These are phyloP conservation scores for Globisporangium nodosum DNA, from an alignment of 352 stramenopile species.

Conservation along the genomic window DNA sequence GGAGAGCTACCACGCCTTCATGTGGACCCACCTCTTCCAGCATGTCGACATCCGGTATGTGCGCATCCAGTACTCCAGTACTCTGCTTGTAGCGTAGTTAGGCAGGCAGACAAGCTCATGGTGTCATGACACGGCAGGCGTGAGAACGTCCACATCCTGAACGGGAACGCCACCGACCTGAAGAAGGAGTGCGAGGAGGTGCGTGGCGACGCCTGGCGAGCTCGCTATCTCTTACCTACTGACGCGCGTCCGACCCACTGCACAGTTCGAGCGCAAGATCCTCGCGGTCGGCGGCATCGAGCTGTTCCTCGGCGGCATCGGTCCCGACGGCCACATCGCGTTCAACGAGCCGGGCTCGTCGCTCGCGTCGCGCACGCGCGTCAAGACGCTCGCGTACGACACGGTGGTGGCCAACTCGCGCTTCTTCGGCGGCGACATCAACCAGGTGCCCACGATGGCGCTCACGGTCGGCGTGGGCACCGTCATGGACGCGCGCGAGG, in stretches of 20 bases:
- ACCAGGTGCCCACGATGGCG: constrained; percentile 87
- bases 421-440: constrained; percentile 81
- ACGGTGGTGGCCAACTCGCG: constrained; percentile 87
- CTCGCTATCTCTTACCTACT: not conserved
- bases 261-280: constrained; percentile 82
- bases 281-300: constrained; percentile 79
- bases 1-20: constrained; percentile 89
- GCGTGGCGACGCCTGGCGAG: not conserved
- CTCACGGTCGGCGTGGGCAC: constrained; percentile 86
- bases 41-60: constrained; percentile 84
- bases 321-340: constrained; percentile 90
- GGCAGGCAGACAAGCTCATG: not conserved
- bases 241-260: not conserved
- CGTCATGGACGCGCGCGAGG: constrained; percentile 83
- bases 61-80: not conserved
- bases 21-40: constrained; percentile 88
- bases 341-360: constrained; percentile 91
- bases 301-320: constrained; percentile 90
- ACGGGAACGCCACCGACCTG: constrained; percentile 80
- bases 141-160: constrained; percentile 85
- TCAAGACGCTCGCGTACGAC: constrained; percentile 90
- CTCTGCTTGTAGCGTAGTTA: no score
- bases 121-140: constrained; percentile 20
- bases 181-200: constrained; percentile 66
- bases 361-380: constrained; percentile 70